phyloP scores from a whole-genome alignment of 140 eudicot species.

The Ambrosia hybrid region DNA sequence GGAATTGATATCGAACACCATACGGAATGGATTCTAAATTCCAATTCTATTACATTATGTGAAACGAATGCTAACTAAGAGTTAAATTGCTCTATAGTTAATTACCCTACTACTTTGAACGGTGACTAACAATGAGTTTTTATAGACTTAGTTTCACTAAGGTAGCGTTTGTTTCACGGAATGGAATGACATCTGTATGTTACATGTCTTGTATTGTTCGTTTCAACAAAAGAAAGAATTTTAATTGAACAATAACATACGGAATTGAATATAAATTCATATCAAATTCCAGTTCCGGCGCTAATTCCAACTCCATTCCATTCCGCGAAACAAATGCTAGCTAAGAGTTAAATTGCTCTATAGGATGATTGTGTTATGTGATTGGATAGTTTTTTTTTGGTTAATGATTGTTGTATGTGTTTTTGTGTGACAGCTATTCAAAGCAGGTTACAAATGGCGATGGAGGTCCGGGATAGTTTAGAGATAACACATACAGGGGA shows the following conservation, averaged over 20 bases:
- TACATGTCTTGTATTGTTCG: not conserved
- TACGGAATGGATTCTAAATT: not conserved
- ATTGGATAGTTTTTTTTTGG: not conserved
- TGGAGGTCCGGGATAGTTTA: conserved; percentile 98
- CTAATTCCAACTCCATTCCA: too few species aligned
- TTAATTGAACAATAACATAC: not conserved
- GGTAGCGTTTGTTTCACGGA: not conserved
- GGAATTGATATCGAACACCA: not conserved
- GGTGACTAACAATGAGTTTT: too few species aligned
- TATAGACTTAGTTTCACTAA: not conserved
- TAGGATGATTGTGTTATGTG: not conserved
- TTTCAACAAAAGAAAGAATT: not conserved
- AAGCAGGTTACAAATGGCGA: conserved; percentile 81
- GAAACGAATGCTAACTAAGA: too few species aligned
- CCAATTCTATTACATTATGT: too few species aligned
- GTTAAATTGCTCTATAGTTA: too few species aligned
- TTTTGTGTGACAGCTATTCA: conserved; percentile 58
- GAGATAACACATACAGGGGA: conserved; percentile 99
- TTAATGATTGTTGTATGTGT: not conserved
- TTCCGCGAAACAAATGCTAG: too few species aligned
- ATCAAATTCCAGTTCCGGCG: too few species aligned
- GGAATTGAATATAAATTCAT: not conserved
- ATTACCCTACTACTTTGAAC: not conserved
- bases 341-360: too few species aligned
- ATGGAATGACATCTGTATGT: too few species aligned